Percentiles rank a stretch among this genome's conserved stretches.
phyloP scores from a whole-genome alignment of 2,329 filamentous ascomycete genomes.

The Phoma sp. region DNA sequence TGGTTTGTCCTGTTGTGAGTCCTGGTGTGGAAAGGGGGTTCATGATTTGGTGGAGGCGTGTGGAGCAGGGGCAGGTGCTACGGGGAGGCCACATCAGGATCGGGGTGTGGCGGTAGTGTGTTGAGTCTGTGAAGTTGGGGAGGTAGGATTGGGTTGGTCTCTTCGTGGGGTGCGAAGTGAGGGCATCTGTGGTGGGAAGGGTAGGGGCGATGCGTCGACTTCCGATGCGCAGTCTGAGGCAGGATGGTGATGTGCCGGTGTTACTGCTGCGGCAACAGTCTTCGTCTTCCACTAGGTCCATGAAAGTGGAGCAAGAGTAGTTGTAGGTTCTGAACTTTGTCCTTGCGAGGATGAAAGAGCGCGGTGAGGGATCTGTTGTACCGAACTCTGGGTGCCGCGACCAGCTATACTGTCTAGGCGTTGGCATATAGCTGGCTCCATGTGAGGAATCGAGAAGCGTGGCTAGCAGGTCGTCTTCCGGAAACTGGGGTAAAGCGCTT shows the following conservation, averaged over 20 bases:
- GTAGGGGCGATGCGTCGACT: conserved; percentile 48
- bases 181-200: too few species aligned
- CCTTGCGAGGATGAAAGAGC: conserved; percentile 59
- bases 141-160: not conserved
- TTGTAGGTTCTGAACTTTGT: conserved; percentile 65
- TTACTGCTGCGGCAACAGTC: conserved; percentile 39
- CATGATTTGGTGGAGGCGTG: conserved; percentile 40
- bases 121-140: conserved; percentile 19
- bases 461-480: conserved; percentile 37
- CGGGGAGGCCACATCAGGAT: conserved; percentile 44
- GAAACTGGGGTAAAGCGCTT: conserved; percentile 21
- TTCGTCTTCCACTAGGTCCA: conserved; percentile 66
- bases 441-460: conserved; percentile 38
- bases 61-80: conserved; percentile 35
- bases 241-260: conserved; percentile 31
- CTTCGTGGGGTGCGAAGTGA: not conserved
- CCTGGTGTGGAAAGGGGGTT: conserved; percentile 26
- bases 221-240: conserved; percentile 59
- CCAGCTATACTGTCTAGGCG: conserved; percentile 49
- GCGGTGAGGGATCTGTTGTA: conserved; percentile 51
- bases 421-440: conserved; percentile 48
- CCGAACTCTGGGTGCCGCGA: conserved; percentile 57
- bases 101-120: conserved; percentile 35
- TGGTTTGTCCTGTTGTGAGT: conserved; percentile 18
- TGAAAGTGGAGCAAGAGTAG: conserved; percentile 59